phyloP scores from a whole-genome alignment of 345 rosid genomes.

The Cardamine occulta region DNA sequence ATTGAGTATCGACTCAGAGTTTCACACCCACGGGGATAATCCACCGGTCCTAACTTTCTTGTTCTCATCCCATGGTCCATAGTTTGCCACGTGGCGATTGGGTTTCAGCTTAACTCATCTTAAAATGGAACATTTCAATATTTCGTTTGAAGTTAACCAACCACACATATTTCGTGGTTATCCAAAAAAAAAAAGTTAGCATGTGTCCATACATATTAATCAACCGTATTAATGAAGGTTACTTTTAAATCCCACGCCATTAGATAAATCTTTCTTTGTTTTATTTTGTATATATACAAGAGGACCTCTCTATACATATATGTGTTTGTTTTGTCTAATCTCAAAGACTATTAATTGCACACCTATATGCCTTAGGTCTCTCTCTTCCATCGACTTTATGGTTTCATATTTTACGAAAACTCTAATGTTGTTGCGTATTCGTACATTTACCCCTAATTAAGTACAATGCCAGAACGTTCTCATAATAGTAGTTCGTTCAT shows the following conservation, averaged over 20 bases:
- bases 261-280: neutral
- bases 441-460: neutral
- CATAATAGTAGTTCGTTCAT: neutral
- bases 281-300: neutral
- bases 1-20: slow-evolving; percentile 35
- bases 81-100: slow-evolving; percentile 33
- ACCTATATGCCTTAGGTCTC: slow-evolving; percentile 39
- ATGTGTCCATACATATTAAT: slow-evolving; percentile 44
- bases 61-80: slow-evolving; percentile 34
- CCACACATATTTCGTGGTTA: slow-evolving; percentile 1
- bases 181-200: slow-evolving; percentile 4
- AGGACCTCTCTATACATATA: neutral
- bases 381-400: slow-evolving; percentile 23
- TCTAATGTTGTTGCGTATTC: slow-evolving; percentile 3
- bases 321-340: slow-evolving; percentile 25
- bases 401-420: neutral
- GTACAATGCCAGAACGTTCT: neutral
- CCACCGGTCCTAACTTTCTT: slow-evolving; percentile 37
- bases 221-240: slow-evolving; percentile 12
- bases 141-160: slow-evolving; percentile 11
- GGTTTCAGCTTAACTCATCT: neutral
- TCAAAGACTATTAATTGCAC: slow-evolving; percentile 30
- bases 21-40: slow-evolving; percentile 39
- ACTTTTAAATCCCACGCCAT: slow-evolving; percentile 21
- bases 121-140: neutral